These are phyloP conservation scores for Barnettozyma hawaiiensis DNA, from an alignment of 1,139 yeast genomes.

Conservation along the genomic window DNA sequence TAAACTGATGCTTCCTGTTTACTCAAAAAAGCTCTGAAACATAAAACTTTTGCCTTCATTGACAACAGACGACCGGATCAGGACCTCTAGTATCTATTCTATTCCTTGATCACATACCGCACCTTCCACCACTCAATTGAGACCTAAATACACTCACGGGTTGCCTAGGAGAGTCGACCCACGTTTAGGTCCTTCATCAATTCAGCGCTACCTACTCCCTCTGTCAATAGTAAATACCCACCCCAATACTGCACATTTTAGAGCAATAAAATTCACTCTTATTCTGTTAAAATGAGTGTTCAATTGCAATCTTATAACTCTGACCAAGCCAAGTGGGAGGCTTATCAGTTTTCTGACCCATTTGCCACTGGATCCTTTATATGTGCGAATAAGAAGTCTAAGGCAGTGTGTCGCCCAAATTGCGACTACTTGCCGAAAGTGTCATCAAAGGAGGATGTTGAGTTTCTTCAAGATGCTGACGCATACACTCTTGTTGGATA, in stretches of 20 bases:
- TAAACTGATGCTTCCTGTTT: not conserved
- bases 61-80: not conserved
- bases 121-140: not conserved
- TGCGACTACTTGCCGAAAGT: slow-evolving; percentile 47
- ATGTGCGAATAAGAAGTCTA: slow-evolving; percentile 42
- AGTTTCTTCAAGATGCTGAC: slow-evolving; percentile 36
- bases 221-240: not conserved
- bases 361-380: slow-evolving; percentile 54
- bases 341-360: slow-evolving; percentile 63
- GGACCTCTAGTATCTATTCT: not conserved
- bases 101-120: not conserved
- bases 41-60: not conserved
- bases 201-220: not conserved
- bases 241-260: not conserved
- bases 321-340: slow-evolving; percentile 53
- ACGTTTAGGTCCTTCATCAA: not conserved
- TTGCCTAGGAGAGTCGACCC: not conserved
- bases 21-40: not conserved
- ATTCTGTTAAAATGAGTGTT: not conserved
- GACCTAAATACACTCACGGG: not conserved
- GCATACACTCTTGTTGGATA: slow-evolving; percentile 46
- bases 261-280: not conserved
- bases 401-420: slow-evolving; percentile 58
- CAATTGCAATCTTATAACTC: slow-evolving; percentile 6
- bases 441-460: slow-evolving; percentile 38